phyloP scores from a whole-genome alignment of 2,329 filamentous ascomycete genomes.

The Cephalotrichum gorgonifer region DNA sequence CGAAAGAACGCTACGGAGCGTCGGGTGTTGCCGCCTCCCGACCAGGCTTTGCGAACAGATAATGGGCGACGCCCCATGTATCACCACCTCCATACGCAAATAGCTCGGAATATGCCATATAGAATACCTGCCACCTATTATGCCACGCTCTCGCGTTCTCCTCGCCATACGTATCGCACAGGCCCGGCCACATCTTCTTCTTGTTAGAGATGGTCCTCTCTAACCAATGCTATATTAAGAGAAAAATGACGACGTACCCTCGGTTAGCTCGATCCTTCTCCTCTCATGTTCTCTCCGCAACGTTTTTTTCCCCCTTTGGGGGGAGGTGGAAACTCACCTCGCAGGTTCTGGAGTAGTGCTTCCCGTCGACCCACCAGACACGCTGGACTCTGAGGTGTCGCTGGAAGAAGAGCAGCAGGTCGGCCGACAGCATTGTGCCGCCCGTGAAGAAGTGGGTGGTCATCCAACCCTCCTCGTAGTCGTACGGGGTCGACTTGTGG shows the following conservation, averaged over 20 bases:
- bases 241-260: too few species aligned
- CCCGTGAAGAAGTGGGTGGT: conserved; percentile 64
- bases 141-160: conserved; percentile 52
- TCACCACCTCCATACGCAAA: conserved; percentile 57
- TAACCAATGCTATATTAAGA: conserved; percentile 60
- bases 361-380: conserved; percentile 64
- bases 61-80: conserved; percentile 58
- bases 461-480: conserved; percentile 67
- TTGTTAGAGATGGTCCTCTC: conserved; percentile 48
- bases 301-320: neutral
- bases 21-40: neutral
- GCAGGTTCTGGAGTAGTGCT: conserved; percentile 59
- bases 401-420: conserved; percentile 59
- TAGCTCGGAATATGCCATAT: conserved; percentile 60
- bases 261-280: neutral
- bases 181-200: conserved; percentile 50
- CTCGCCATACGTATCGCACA: conserved; percentile 56
- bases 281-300: neutral
- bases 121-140: conserved; percentile 63
- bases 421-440: conserved; percentile 60
- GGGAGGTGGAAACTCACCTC: conserved; percentile 33
- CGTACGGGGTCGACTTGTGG: conserved; percentile 55
- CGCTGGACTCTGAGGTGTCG: conserved; percentile 45
- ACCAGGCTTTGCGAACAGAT: conserved; percentile 50
- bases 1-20: neutral